Percentiles rank a stretch among this genome's conserved stretches.
Evolutionary conservation across 192 early-diverging fungal species (phyloP).

Genomic region (Rhizophlyctis rosea): DNA sequence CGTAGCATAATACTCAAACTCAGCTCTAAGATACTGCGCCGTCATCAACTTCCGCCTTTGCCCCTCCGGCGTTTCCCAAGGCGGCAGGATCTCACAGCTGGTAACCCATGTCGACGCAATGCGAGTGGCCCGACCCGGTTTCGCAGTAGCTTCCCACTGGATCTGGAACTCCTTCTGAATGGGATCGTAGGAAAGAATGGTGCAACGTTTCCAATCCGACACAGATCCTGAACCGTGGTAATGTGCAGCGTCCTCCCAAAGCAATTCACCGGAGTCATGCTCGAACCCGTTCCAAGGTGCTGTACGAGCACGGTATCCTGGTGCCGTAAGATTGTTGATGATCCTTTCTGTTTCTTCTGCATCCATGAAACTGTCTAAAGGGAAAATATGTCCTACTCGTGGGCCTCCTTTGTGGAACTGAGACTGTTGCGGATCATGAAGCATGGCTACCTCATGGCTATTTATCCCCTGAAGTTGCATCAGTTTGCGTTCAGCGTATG

Average conservation of each 20-base stretch:
- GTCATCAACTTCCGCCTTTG: not conserved
- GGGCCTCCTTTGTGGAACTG: not conserved
- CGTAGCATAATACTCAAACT: constrained; percentile 11
- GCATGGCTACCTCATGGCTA: not conserved
- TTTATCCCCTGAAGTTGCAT: not conserved
- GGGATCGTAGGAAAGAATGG: not conserved
- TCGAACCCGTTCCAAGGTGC: no score
- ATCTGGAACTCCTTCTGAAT: not conserved
- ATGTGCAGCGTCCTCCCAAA: not conserved
- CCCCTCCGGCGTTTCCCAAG: not conserved
- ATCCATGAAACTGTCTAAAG: constrained; percentile 15
- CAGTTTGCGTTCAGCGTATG: not conserved
- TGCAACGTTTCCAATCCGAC: not conserved
- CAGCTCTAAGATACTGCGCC: not conserved
- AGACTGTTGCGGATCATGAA: not conserved
- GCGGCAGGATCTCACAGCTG: not conserved
- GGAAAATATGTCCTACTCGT: constrained; percentile 2
- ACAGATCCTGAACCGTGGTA: no score
- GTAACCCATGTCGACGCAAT: constrained; percentile 4
- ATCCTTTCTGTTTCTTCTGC: not conserved
- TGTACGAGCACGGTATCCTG: not conserved
- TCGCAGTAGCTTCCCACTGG: not conserved
- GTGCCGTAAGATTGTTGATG: not conserved
- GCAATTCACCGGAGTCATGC: no score
- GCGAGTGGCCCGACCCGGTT: not conserved